These are phyloP conservation scores for Flaveria robusta DNA, from an alignment of 129 eudicot genomes.

Conservation along the genomic window DNA sequence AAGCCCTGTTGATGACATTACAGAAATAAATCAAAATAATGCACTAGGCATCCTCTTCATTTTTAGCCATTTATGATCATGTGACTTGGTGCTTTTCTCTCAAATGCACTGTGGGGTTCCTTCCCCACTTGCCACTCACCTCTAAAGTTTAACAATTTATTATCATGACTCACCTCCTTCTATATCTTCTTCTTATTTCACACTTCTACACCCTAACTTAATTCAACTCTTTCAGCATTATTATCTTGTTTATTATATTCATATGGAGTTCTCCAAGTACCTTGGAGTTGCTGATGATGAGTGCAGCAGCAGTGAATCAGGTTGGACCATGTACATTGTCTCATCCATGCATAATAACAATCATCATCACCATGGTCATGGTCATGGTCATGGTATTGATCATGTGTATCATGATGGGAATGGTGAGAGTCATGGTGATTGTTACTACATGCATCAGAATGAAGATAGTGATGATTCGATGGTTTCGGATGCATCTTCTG, in stretches of 20 bases:
- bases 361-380: constrained; percentile 26
- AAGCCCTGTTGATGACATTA: constrained; percentile 65
- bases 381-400: constrained; percentile 17
- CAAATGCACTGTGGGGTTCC: constrained; percentile 51
- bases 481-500: constrained; percentile 87
- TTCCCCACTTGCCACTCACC: constrained; percentile 40
- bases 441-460: constrained; percentile 37
- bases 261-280: constrained; percentile 51
- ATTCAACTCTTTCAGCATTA: constrained; percentile 11
- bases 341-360: constrained; percentile 45
- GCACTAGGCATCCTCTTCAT: constrained; percentile 38
- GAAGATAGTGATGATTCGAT: constrained; percentile 73
- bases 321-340: constrained; percentile 83
- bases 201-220: neutral
- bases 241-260: neutral
- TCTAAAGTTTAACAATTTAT: constrained; percentile 42
- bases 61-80: constrained; percentile 59
- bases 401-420: constrained; percentile 22
- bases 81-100: constrained; percentile 53
- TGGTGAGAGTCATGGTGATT: constrained; percentile 19
- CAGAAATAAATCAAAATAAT: constrained; percentile 50
- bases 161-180: constrained; percentile 28
- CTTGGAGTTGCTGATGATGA: constrained; percentile 50
- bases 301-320: constrained; percentile 86
- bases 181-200: constrained; percentile 18